phyloP scores from a whole-genome alignment of 768 basidiomycete species.

The Hirschioporus abietinus region DNA sequence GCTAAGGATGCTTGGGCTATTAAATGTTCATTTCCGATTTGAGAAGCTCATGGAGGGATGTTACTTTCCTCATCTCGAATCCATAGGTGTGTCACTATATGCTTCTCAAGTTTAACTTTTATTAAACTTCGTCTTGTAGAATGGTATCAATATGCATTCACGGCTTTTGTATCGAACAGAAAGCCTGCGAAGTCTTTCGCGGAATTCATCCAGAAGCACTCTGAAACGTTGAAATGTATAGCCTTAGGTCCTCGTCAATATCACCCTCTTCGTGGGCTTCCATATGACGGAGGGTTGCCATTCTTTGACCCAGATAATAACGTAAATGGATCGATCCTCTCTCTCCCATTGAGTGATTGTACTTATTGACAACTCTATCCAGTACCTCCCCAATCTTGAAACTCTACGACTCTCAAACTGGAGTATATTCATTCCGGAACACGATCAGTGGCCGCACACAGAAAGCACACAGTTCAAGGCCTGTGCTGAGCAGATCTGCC shows the following conservation, averaged over 20 bases:
- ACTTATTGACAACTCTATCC: background rate
- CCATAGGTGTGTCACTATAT: conserved; percentile 5
- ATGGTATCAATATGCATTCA: conserved; percentile 8
- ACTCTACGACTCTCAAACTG: conserved; percentile 10
- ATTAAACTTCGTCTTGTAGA: background rate
- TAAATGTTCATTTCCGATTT: conserved; percentile 5
- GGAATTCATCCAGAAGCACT: conserved; percentile 8
- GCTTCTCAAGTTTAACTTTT: background rate
- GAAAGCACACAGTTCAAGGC: conserved; percentile 1
- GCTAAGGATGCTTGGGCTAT: background rate
- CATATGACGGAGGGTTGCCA: background rate
- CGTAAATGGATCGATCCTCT: conserved; percentile 4
- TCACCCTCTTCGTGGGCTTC: conserved; percentile 2
- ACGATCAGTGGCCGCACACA: conserved; percentile 2
- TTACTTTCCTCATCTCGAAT: conserved; percentile 8
- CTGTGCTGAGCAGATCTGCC: conserved; percentile 4
- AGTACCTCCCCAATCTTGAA: conserved; percentile 10
- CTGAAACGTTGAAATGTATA: conserved; percentile 7
- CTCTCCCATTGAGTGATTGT: background rate
- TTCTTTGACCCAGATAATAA: conserved; percentile 6
- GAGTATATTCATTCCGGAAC: conserved; percentile 5
- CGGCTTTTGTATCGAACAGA: background rate
- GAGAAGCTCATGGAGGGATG: conserved; percentile 8
- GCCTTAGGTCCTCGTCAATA: conserved; percentile 7
- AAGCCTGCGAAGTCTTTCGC: conserved; percentile 3